Base-by-base conservation (phyloP, 2,329 filamentous ascomycete genomes). In the Nigrospora sphaerica region DNA sequence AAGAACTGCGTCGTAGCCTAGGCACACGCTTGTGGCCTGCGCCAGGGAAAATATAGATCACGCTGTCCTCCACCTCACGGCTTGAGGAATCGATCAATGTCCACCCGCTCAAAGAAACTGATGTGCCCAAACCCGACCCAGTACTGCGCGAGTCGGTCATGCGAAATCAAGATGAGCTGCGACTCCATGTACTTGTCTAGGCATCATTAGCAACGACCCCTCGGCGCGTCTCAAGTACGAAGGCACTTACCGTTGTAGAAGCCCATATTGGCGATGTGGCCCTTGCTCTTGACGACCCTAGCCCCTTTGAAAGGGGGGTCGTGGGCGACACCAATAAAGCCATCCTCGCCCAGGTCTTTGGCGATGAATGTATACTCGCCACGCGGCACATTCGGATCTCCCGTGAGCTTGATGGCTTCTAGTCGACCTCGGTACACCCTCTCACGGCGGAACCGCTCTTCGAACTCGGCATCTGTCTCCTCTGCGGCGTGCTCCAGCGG, bases 361-460 rank as follows among this genome's bases (percentile, higher is more conserved):
- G 83, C 85, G 4, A 88, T 75, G 61, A 95, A 96, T 0, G 86
- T 88, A 54, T 83, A 81, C 63, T 96, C 86, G 10, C 91, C 92
- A 10, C 91, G 77, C 0, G 92, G 92, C 13, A 97, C 82, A 54
- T 96, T 95, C 0, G 85, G 81, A 58, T 98, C 92, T 1, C 92
- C 92, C 0, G 92, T 97, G 32, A 98, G 70, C 62, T 97, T 97
- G 59, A 96, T 82, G 0, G 86, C 92, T 62, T 91, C 83, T 4
- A 97, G 64, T 2, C 81, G 74, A 5, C 89, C 88, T 12, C 71
- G 73, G 53, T 86, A 81, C 1, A 80, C 69, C 13, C 69, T 66
- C 23, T 71, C 69, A 13, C 73, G 67, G 1, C 62, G 58, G 42
- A 71, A 70, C 16, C 76, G 68, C 33, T 58, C 55, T 32, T 71